Base-by-base conservation (phyloP, 495 filamentous ascomycete genomes). In the Xeromyces bisporus region DNA sequence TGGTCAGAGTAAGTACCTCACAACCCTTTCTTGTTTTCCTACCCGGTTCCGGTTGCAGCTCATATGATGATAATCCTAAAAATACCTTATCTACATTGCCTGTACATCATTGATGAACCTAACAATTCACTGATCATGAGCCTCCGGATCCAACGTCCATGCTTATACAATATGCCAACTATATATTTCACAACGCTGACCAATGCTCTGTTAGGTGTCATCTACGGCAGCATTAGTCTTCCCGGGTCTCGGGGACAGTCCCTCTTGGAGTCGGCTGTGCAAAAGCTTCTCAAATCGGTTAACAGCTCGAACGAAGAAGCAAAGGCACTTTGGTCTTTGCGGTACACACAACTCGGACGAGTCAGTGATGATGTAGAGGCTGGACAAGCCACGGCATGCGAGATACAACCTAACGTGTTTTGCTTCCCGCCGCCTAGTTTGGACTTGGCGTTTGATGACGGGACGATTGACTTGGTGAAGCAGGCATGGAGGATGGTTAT, bases 31-130 rank as follows among this genome's bases (percentile, higher is more conserved):
- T 25, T 15, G 33, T 37, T 32, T 16, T n/a, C n/a, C n/a, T n/a
- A n/a, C n/a, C n/a, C n/a, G n/a, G n/a, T n/a, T n/a, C n/a, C n/a
- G n/a, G n/a, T n/a, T n/a, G n/a, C n/a, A n/a, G 52, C 59, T 56
- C 66, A 66, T 58, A 84, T 86, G 85, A 92, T 84, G 73, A 77
- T 60, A 63, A 50, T 41, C 43, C 59, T 61, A 73, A 86, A 84
- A 77, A 87, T n/a, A n/a, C n/a, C 83, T 93, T 94, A 93, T 89
- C 85, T 94, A 94, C 85, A 93, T 93, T 93, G 80, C 75, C 85
- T 82, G 80, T 73, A 72, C 67, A 56, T 60, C 60, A 58, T 73
- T 87, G 83, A 84, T 72, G 80, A 81, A 64, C 72, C 44, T 36
- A 49, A 39, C 66, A 78, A 71, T 5, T 5, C 20, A 66, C 85